Conservation (phyloP, 306 rosid genomes). For the Sicyos edulis region DNA sequence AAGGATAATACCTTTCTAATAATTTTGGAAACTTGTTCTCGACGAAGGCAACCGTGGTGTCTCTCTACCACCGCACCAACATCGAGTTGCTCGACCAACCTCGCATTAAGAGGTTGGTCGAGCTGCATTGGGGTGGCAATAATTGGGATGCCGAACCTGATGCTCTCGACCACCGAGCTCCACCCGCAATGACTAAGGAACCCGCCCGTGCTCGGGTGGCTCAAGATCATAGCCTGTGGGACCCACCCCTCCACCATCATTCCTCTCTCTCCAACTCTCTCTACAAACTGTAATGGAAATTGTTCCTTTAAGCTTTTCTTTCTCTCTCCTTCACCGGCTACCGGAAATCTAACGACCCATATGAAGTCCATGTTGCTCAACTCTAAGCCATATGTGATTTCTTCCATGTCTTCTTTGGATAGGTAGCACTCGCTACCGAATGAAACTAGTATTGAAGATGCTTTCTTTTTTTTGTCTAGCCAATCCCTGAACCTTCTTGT, state of each 20-base stretch:
- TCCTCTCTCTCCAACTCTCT: conserved; percentile 26
- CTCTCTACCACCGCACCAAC: conserved; percentile 23
- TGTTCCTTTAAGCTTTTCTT: neutral
- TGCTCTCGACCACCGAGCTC: conserved; percentile 30
- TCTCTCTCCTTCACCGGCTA: neutral
- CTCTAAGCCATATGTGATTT: conserved; percentile 27
- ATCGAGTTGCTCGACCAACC: conserved; percentile 19
- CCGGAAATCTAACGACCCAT: conserved; percentile 31
- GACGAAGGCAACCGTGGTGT: neutral
- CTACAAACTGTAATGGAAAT: conserved; percentile 25
- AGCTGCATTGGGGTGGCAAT: conserved; percentile 30
- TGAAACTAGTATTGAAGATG: conserved; percentile 26
- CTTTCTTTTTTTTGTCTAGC: conserved; percentile 6
- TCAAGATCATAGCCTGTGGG: conserved; percentile 17
- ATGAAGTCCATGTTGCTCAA: conserved; percentile 23
- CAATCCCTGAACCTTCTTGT: neutral
- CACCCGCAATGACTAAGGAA: conserved; percentile 32
- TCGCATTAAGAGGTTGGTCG: conserved; percentile 23
- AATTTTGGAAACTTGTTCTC: conserved; percentile 11
- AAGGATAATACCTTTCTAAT: conserved; percentile 7
- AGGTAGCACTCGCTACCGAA: conserved; percentile 32
- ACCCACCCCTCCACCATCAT: conserved; percentile 29
- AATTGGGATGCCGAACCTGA: conserved; percentile 30
- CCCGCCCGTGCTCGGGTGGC: conserved; percentile 21
- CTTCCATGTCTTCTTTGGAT: conserved; percentile 17